Conservation (phyloP, 2,329 filamentous ascomycete species). For the Paecilomyces sp. region DNA sequence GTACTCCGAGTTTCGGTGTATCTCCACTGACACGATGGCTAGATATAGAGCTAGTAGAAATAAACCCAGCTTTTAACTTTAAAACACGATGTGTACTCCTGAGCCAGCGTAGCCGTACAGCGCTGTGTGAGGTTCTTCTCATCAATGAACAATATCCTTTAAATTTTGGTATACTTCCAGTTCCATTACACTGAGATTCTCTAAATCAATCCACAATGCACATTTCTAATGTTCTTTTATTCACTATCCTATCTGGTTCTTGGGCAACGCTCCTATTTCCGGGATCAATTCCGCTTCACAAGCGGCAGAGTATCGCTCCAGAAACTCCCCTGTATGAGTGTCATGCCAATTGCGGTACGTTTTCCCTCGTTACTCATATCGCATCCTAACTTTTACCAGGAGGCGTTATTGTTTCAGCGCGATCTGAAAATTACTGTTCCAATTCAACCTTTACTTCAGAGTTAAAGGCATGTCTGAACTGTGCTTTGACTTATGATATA, state of each 20-base stretch:
- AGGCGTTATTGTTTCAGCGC: conserved; percentile 16
- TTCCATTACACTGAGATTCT: too few relatives aligned
- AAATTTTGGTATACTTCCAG: background rate
- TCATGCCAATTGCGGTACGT: conserved; percentile 26
- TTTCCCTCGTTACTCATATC: background rate
- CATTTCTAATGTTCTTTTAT: background rate
- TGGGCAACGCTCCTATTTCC: background rate
- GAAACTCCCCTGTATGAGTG: conserved; percentile 27
- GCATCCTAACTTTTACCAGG: conserved; percentile 9
- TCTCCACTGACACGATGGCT: too few relatives aligned
- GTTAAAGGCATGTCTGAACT: conserved; percentile 31
- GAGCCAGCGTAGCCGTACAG: too few relatives aligned
- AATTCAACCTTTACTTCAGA: conserved; percentile 18
- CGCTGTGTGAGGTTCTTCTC: too few relatives aligned
- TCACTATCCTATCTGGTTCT: background rate
- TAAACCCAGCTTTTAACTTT: too few relatives aligned
- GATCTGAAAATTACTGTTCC: conserved; percentile 18
- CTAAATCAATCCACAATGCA: background rate
- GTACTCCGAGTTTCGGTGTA: background rate
- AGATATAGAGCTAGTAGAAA: too few relatives aligned
- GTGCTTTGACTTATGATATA: conserved; percentile 37
- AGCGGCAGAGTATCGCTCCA: conserved; percentile 5
- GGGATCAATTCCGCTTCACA: background rate
- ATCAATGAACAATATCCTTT: too few relatives aligned
- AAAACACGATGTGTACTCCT: too few relatives aligned